Conservation (phyloP, 257 asterid genomes). For the Nicotiana tomentosiformis region DNA sequence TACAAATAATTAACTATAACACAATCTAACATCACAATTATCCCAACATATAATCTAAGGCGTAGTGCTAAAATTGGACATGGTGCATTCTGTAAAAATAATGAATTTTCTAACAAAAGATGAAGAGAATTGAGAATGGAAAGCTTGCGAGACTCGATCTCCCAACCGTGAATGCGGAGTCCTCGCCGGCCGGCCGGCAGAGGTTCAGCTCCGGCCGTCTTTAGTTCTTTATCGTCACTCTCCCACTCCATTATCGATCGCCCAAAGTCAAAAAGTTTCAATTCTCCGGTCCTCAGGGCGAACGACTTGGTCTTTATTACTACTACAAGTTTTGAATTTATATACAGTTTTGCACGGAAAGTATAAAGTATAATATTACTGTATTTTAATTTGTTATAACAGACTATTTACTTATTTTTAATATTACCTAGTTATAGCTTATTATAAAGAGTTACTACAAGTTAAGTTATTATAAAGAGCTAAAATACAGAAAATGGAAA, state of each 20-base stretch:
- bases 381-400: too few species aligned
- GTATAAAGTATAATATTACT: too few species aligned
- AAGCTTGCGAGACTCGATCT: conserved; percentile 80
- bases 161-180: conserved; percentile 46
- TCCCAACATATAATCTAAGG: neutral
- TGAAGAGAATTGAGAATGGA: conserved; percentile 70
- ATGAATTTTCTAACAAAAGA: conserved; percentile 14
- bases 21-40: neutral
- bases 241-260: conserved; percentile 33
- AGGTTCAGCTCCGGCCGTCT: conserved; percentile 39
- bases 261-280: neutral
- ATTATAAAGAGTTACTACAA: too few species aligned
- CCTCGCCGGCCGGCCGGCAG: conserved; percentile 37
- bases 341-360: too few species aligned
- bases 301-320: too few species aligned
- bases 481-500: too few species aligned
- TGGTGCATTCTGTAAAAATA: neutral
- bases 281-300: neutral
- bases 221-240: conserved; percentile 29
- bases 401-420: too few species aligned
- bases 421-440: too few species aligned
- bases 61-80: neutral
- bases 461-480: too few species aligned
- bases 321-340: too few species aligned
- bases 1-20: neutral